Percentiles rank a stretch among this genome's conserved stretches.
Evolutionary conservation across 257 asterid genomes (phyloP).

Genomic region (Jacaranda mimosifolia): DNA sequence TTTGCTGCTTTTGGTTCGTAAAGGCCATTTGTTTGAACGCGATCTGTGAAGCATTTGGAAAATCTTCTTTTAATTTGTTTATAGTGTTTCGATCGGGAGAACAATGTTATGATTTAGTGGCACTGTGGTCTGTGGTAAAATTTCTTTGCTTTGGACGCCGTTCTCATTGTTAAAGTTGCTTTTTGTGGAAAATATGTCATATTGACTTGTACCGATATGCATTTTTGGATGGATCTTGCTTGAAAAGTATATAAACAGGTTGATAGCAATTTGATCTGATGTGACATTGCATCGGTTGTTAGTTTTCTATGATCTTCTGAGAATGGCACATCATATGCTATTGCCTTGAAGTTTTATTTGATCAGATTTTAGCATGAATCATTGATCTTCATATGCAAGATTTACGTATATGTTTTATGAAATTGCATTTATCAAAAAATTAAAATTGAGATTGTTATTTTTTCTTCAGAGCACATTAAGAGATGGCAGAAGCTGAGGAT

Average conservation of each 20-base stretch:
- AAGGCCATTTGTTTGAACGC: background rate
- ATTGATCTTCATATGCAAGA: conserved; percentile 17
- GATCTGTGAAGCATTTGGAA: background rate
- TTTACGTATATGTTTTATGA: background rate
- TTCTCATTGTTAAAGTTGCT: conserved; percentile 14
- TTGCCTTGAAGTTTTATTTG: background rate
- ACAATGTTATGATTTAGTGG: background rate
- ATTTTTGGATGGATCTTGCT: background rate
- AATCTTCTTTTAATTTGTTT: background rate
- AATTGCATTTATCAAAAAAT: background rate
- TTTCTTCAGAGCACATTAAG: conserved; percentile 42
- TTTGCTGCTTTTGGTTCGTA: background rate
- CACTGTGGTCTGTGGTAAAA: background rate
- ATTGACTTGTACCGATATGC: background rate
- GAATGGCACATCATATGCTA: background rate
- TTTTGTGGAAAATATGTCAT: background rate
- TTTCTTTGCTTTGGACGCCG: background rate
- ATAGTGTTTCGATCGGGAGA: background rate
- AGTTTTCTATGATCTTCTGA: background rate
- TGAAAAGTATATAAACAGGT: background rate
- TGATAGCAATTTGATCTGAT: conserved; percentile 9
- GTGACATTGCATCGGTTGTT: conserved; percentile 4
- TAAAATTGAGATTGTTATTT: background rate
- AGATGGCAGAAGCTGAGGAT: conserved; percentile 70
- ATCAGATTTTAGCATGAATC: background rate